Evolutionary conservation across 225 moss, liverwort and hornwort genomes (phyloP).

Genomic region (Polytrichum formosum): DNA sequence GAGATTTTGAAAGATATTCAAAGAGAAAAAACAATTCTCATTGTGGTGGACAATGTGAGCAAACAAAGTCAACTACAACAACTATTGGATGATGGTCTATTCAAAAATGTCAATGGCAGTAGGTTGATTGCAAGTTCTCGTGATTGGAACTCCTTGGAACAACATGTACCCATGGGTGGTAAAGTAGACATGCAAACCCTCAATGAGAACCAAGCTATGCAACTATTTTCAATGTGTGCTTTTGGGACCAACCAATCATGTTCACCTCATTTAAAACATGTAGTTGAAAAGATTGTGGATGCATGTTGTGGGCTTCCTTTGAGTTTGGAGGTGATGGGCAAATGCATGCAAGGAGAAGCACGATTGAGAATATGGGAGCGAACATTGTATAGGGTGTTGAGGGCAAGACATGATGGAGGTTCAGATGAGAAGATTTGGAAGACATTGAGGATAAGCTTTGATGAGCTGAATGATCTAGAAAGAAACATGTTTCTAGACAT

Average conservation of each 20-base stretch:
- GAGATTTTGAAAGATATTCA: too few relatives aligned
- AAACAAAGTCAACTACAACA: neutral
- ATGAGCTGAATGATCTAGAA: neutral
- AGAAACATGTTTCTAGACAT: conserved; percentile 1
- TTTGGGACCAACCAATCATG: neutral
- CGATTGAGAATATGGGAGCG: conserved; percentile 4
- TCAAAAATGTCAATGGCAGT: neutral
- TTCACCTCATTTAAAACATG: too few relatives aligned
- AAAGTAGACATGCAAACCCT: neutral
- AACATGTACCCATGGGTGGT: neutral
- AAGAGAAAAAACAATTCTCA: too few relatives aligned
- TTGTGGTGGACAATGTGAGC: too few relatives aligned
- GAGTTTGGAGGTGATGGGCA: conserved; percentile 9
- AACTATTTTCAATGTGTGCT: neutral
- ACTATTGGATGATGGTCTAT: neutral
- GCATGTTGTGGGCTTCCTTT: conserved; percentile 1
- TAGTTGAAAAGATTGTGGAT: too few relatives aligned
- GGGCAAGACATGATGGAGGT: neutral
- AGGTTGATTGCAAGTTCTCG: neutral
- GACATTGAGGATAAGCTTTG: conserved; percentile 7
- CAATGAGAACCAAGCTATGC: neutral
- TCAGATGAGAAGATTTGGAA: neutral
- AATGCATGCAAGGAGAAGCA: neutral
- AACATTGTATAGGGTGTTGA: neutral
- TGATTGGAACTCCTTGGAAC: neutral